Evolutionary conservation across 306 rosid genomes (phyloP).

Genomic region (Inga leiocalycina): DNA sequence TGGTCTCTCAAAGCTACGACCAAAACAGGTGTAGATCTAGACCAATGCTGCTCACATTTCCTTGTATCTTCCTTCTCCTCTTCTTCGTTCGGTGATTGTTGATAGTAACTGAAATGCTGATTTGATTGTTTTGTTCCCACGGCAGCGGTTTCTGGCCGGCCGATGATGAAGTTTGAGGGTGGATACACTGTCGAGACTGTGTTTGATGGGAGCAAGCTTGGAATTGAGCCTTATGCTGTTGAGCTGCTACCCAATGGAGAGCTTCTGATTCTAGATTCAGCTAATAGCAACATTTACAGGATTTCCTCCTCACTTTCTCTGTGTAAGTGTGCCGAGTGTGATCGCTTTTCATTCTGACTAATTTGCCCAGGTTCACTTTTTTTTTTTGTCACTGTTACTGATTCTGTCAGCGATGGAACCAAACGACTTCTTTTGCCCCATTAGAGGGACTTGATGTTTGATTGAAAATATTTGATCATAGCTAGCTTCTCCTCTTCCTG

Average conservation of each 20-base stretch:
- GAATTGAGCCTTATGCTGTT: conserved; percentile 87
- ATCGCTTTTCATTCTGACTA: conserved; percentile 24
- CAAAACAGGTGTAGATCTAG: conserved; percentile 74
- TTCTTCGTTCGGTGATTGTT: conserved; percentile 2
- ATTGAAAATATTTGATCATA: not conserved
- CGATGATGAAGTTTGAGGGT: conserved; percentile 92
- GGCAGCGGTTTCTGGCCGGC: conserved; percentile 73
- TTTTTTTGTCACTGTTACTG: not conserved
- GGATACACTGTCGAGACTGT: conserved; percentile 92
- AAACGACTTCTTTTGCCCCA: conserved; percentile 5
- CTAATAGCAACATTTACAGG: conserved; percentile 76
- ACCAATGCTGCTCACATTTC: conserved; percentile 18
- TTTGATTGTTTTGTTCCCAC: not conserved
- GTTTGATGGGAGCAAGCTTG: conserved; percentile 97
- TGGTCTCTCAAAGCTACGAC: conserved; percentile 82
- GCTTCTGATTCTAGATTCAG: conserved; percentile 87
- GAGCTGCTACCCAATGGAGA: conserved; percentile 82
- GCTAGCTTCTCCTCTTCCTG: conserved; percentile 17
- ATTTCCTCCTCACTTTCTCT: conserved; percentile 86
- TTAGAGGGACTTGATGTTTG: conserved; percentile 21
- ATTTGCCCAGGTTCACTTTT: conserved; percentile 24
- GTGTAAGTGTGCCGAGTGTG: conserved; percentile 58
- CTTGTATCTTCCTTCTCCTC: not conserved
- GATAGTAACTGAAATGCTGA: conserved; percentile 31
- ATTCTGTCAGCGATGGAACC: not conserved